phyloP scores from a whole-genome alignment of 805 yeast genomes.

The Wickerhamiella parazyma region DNA sequence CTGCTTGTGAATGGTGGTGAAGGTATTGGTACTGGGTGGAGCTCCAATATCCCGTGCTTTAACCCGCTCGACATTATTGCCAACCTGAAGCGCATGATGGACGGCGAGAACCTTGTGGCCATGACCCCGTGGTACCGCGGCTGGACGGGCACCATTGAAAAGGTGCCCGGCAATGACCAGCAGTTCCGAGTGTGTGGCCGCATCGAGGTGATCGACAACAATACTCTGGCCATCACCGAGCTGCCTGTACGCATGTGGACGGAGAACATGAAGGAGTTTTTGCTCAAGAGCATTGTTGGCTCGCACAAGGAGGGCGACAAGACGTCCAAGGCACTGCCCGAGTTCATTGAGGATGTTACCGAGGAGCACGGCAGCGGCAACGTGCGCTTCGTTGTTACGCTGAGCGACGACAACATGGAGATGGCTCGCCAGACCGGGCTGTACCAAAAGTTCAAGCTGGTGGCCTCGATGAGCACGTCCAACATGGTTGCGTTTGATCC shows the following conservation, averaged over 20 bases:
- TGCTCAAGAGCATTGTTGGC: constrained; percentile 46
- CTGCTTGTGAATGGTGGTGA: constrained; percentile 90
- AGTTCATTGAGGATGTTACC: constrained; percentile 86
- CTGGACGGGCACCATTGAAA: constrained; percentile 76
- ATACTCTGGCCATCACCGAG: constrained; percentile 78
- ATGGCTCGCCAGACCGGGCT: constrained; percentile 64
- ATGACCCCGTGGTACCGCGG: constrained; percentile 93
- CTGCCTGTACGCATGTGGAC: constrained; percentile 92
- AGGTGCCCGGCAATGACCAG: constrained; percentile 36
- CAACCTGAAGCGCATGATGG: constrained; percentile 62
- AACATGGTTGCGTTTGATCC: constrained; percentile 97
- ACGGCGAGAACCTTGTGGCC: constrained; percentile 51
- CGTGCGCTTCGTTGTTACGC: constrained; percentile 63
- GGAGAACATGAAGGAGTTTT: constrained; percentile 70
- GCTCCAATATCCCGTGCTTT: constrained; percentile 80
- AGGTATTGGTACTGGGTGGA: constrained; percentile 99
- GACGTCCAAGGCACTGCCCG: constrained; percentile 29
- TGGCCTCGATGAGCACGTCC: constrained; percentile 50
- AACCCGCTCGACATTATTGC: constrained; percentile 73
- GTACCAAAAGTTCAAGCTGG: constrained; percentile 69
- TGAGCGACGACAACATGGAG: constrained; percentile 70
- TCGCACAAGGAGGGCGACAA: constrained; percentile 28
- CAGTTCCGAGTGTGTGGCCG: constrained; percentile 66
- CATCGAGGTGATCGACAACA: constrained; percentile 67
- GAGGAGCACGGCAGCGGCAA: constrained; percentile 74